Conservation (phyloP, 257 asterid genomes). For the Nicotiana sylvestris region DNA sequence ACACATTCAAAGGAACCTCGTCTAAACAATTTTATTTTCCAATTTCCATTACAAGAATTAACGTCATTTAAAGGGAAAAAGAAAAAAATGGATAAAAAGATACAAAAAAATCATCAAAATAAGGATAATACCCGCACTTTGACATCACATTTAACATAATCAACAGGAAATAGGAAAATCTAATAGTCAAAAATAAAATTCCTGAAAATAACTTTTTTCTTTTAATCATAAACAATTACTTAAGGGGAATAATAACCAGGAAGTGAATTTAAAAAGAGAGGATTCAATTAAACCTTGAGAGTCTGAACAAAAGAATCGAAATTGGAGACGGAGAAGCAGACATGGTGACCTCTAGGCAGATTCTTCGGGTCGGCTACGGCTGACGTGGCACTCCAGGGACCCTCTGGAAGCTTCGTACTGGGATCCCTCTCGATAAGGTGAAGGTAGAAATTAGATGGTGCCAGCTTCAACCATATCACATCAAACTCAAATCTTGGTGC, state of each 20-base stretch:
- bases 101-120: background rate
- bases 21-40: background rate
- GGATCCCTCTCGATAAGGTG: slow-evolving; percentile 92
- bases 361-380: slow-evolving; percentile 52
- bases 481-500: slow-evolving; percentile 58
- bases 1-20: background rate
- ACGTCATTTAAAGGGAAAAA: background rate
- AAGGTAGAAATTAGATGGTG: slow-evolving; percentile 45
- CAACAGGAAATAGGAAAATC: background rate
- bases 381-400: slow-evolving; percentile 59
- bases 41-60: background rate
- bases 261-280: background rate
- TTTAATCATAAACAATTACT: background rate
- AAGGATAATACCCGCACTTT: background rate
- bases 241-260: background rate
- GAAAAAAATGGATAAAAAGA: background rate
- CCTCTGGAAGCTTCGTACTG: slow-evolving; percentile 63
- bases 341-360: slow-evolving; percentile 77
- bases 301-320: slow-evolving; percentile 55
- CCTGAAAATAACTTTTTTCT: background rate
- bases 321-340: slow-evolving; percentile 67
- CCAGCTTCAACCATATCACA: slow-evolving; percentile 79
- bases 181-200: background rate
- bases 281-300: slow-evolving; percentile 45
- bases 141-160: background rate